phyloP scores from a whole-genome alignment of 352 stramenopile species.

The Globisporangium polare region DNA sequence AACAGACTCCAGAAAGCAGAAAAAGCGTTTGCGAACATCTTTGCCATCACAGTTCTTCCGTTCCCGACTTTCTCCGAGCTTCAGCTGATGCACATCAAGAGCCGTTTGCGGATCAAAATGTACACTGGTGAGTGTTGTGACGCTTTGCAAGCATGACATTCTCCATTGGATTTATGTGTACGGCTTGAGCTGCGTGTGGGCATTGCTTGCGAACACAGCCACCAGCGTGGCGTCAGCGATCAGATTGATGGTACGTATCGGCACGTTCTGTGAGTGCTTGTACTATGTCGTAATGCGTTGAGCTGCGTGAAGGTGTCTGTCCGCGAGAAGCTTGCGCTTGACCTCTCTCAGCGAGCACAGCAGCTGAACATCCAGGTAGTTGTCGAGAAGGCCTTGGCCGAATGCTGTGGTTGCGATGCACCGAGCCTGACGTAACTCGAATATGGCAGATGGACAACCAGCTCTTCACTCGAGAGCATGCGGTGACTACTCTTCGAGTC shows the following conservation, averaged over 20 bases:
- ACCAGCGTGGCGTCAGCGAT: conserved; percentile 24
- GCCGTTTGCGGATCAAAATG: conserved; percentile 36
- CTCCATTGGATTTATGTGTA: background rate
- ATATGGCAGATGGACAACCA: conserved; percentile 36
- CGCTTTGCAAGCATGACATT: background rate
- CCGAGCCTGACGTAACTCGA: background rate
- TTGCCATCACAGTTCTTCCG: conserved; percentile 42
- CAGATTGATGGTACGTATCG: conserved; percentile 43
- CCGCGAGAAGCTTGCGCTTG: conserved; percentile 48
- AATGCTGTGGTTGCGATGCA: background rate
- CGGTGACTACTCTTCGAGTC: conserved; percentile 31
- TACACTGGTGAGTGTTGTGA: conserved; percentile 29
- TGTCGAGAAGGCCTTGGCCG: background rate
- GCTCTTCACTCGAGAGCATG: conserved; percentile 44
- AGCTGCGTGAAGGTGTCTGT: conserved; percentile 34
- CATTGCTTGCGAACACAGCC: background rate
- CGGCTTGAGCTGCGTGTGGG: background rate
- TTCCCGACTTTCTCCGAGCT: conserved; percentile 41
- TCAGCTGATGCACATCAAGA: conserved; percentile 39
- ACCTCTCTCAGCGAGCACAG: conserved; percentile 41
- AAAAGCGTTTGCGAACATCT: conserved; percentile 58
- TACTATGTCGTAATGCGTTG: background rate
- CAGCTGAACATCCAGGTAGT: conserved; percentile 37
- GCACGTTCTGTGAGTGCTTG: background rate
- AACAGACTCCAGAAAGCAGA: conserved; percentile 46